A percentile compares a stretch with the other conserved stretches of the same genome.
Conservation (phyloP, 768 basidiomycete species). For the Russula virescens region DNA sequence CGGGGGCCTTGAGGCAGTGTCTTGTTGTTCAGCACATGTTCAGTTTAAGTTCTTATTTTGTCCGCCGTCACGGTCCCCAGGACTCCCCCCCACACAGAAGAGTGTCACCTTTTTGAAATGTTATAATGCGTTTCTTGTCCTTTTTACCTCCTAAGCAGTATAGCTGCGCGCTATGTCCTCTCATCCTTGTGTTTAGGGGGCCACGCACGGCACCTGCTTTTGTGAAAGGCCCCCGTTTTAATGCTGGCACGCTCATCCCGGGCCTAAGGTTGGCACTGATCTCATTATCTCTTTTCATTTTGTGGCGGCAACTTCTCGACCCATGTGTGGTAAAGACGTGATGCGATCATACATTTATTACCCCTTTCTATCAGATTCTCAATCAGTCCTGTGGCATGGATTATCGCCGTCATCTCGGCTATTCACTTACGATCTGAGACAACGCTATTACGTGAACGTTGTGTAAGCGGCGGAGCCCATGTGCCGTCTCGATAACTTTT, state of each 20-base stretch:
- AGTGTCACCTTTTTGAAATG: neutral
- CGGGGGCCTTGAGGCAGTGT: conserved; percentile 9
- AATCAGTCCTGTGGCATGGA: too few relatives aligned
- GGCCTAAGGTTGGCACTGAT: conserved; percentile 3
- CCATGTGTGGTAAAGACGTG: conserved; percentile 18
- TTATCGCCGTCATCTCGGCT: too few relatives aligned
- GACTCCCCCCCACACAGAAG: neutral
- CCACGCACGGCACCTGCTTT: conserved; percentile 1
- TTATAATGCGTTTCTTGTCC: conserved; percentile 1
- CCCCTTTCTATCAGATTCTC: too few relatives aligned
- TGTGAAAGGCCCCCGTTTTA: conserved; percentile 12
- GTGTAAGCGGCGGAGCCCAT: too few relatives aligned
- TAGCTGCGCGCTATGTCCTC: neutral
- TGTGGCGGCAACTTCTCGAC: conserved; percentile 20
- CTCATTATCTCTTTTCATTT: conserved; percentile 13
- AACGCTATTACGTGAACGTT: too few relatives aligned
- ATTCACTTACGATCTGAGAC: too few relatives aligned
- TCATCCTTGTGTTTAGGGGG: neutral
- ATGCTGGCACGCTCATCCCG: conserved; percentile 8
- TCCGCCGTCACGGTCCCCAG: neutral
- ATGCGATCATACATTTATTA: too few relatives aligned
- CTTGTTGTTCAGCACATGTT: neutral
- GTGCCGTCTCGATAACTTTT: too few relatives aligned
- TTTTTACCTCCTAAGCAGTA: neutral
- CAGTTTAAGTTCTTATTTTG: conserved; percentile 6